A percentile compares a stretch with the other conserved stretches of the same genome.
Evolutionary conservation across 495 filamentous ascomycete species (phyloP).

Genomic region (Daldinia loculata): DNA sequence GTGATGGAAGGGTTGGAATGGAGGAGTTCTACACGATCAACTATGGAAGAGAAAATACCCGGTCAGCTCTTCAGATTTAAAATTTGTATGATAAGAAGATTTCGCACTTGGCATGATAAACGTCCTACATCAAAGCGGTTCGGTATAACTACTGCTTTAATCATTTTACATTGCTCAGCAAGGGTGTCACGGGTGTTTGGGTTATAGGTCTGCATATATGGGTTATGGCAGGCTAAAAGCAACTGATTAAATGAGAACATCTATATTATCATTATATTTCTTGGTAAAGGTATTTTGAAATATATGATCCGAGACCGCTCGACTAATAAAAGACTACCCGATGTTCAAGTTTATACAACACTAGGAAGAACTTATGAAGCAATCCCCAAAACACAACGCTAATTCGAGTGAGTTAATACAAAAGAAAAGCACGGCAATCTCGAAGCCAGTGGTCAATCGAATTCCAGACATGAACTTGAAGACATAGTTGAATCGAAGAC

Average conservation of each 20-base stretch:
- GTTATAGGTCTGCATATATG: slow-evolving; percentile 1
- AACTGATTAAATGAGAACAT: neutral
- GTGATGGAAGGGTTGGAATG: neutral
- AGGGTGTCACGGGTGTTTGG: neutral
- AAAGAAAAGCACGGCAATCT: neutral
- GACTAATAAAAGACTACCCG: neutral
- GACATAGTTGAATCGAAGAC: slow-evolving; percentile 20
- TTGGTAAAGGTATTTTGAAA: neutral
- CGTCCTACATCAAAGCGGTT: slow-evolving; percentile 13
- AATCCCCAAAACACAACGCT: neutral
- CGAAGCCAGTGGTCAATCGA: neutral
- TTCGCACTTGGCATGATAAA: slow-evolving; percentile 9
- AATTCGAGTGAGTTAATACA: neutral
- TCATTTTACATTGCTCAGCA: neutral
- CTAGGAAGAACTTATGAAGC: neutral
- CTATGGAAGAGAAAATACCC: slow-evolving; percentile 20
- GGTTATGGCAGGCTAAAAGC: neutral
- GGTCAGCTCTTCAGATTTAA: slow-evolving; percentile 5
- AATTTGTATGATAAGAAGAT: slow-evolving; percentile 19
- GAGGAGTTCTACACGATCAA: neutral
- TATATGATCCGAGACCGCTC: neutral
- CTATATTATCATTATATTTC: neutral
- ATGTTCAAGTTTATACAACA: neutral
- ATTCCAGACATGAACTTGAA: neutral
- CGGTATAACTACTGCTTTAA: slow-evolving; percentile 11